Evolutionary conservation across 257 asterid genomes (phyloP), one percentile per base, ranked within the genome.

Genomic region (Hygrophila difformis): DNA sequence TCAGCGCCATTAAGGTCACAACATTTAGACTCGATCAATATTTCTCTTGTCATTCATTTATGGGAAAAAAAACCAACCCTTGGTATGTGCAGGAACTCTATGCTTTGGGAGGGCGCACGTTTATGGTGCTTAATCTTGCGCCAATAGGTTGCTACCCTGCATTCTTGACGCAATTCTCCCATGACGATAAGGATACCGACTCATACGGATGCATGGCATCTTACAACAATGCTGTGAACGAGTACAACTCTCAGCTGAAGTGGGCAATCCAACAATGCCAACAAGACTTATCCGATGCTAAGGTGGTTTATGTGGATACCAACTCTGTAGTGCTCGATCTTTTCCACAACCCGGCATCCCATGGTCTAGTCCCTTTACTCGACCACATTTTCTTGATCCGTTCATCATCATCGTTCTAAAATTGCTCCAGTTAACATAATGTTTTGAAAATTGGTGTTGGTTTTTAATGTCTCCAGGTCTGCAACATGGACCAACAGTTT

Each of bases 41-140:
- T n/a, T n/a, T n/a, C n/a, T n/a, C n/a, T n/a, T n/a, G n/a, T n/a
- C n/a, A n/a, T n/a, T n/a, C n/a, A n/a, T n/a, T n/a, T n/a, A n/a
- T n/a, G n/a, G n/a, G n/a, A n/a, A n/a, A n/a, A n/a, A n/a, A n/a
- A n/a, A n/a, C n/a, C n/a, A n/a, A n/a, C n/a, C n/a, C n/a, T 26
- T 26, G 31, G 7, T 26, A 16, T 44, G 7, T 14, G n/a, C 53
- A 82, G 85, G 86, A 68, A 58, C 47, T 73, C 20, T 71, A 78
- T 39, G 53, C 22, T 20, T 49, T 70, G 1, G 89, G 89, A 14
- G 86, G 86, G 18, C 55, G 81, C 29, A 59, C 78, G 20, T 70
- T 82, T 51, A 18, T 76, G 50, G 76, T 82, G n/a, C 75, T 73
- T 12, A 78, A 75, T 54, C 56, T 82, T n/a, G 93, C 76, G n/a